phyloP scores from a whole-genome alignment of 2,329 filamentous ascomycete species.

The Rasamsonia emersonii region DNA sequence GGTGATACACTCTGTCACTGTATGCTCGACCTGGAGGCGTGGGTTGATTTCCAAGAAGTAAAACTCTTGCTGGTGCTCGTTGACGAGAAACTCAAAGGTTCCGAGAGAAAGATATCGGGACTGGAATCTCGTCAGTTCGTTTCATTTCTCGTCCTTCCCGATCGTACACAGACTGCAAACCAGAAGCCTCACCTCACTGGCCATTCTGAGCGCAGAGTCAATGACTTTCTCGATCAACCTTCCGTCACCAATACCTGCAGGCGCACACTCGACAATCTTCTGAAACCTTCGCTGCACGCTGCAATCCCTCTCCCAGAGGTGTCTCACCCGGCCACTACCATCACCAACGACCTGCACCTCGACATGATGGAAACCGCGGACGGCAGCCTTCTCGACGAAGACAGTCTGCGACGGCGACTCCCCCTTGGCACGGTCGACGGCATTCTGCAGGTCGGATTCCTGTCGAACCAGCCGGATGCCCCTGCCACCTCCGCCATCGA shows the following conservation, averaged over 20 bases:
- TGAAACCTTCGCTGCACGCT: constrained; percentile 53
- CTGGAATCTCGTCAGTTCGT: no score
- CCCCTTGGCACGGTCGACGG: constrained; percentile 44
- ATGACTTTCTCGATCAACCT: constrained; percentile 42
- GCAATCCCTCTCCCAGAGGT: constrained; percentile 55
- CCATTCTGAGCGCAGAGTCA: constrained; percentile 46
- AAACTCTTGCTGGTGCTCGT: constrained; percentile 39
- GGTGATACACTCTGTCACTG: constrained; percentile 50
- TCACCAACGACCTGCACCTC: constrained; percentile 56
- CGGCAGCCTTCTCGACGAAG: constrained; percentile 54
- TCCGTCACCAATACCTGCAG: constrained; percentile 42
- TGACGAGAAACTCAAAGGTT: constrained; percentile 57
- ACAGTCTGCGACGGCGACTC: constrained; percentile 52
- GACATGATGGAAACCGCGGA: constrained; percentile 53
- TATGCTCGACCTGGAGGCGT: constrained; percentile 54
- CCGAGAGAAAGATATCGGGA: constrained; percentile 52
- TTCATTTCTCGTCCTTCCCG: no score
- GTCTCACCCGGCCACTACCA: constrained; percentile 42
- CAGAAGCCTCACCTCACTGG: constrained; percentile 29
- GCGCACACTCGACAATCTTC: constrained; percentile 53
- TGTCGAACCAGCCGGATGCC: constrained; percentile 48
- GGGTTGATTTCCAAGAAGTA: constrained; percentile 57
- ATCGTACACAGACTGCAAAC: constrained; percentile 17
- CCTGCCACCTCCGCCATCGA: constrained; percentile 54
- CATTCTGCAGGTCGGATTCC: constrained; percentile 36